These are phyloP conservation scores for Nothopassalora personata DNA, from an alignment of 2,329 filamentous ascomycete genomes.

Conservation along the genomic window DNA sequence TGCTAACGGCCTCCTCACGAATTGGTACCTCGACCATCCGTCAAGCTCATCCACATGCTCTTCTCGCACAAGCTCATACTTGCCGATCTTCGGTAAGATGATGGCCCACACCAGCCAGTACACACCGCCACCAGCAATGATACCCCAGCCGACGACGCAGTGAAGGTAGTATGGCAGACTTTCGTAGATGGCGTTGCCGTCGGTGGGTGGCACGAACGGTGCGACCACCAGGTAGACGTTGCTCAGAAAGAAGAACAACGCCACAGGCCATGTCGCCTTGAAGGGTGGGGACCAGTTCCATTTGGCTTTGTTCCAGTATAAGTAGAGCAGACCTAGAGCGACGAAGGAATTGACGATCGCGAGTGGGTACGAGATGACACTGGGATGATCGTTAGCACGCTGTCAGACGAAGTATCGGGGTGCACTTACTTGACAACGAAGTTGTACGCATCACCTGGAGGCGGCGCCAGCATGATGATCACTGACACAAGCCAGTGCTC, in stretches of 20 bases:
- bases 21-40: slow-evolving; percentile 38
- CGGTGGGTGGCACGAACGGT: slow-evolving; percentile 47
- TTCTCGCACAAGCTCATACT: slow-evolving; percentile 33
- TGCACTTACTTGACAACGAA: slow-evolving; percentile 37
- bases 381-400: neutral
- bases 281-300: slow-evolving; percentile 48
- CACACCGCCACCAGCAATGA: slow-evolving; percentile 46
- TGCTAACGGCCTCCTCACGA: slow-evolving; percentile 21
- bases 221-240: slow-evolving; percentile 51
- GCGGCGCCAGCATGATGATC: slow-evolving; percentile 62
- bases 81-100: slow-evolving; percentile 41
- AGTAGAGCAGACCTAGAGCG: slow-evolving; percentile 44
- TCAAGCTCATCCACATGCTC: slow-evolving; percentile 33
- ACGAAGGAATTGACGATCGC: slow-evolving; percentile 53
- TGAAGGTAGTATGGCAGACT: slow-evolving; percentile 51
- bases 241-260: slow-evolving; percentile 49
- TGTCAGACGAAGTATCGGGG: neutral
- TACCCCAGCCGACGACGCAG: slow-evolving; percentile 48
- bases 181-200: slow-evolving; percentile 48
- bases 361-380: slow-evolving; percentile 59
- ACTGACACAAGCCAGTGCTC: slow-evolving; percentile 46
- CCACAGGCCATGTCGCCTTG: slow-evolving; percentile 46
- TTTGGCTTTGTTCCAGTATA: slow-evolving; percentile 40
- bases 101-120: slow-evolving; percentile 51
- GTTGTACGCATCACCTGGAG: slow-evolving; percentile 62